Percentiles rank a stretch among this genome's conserved stretches.
Evolutionary conservation across 768 basidiomycete genomes (phyloP).

Genomic region (Collybiopsis confluens): DNA sequence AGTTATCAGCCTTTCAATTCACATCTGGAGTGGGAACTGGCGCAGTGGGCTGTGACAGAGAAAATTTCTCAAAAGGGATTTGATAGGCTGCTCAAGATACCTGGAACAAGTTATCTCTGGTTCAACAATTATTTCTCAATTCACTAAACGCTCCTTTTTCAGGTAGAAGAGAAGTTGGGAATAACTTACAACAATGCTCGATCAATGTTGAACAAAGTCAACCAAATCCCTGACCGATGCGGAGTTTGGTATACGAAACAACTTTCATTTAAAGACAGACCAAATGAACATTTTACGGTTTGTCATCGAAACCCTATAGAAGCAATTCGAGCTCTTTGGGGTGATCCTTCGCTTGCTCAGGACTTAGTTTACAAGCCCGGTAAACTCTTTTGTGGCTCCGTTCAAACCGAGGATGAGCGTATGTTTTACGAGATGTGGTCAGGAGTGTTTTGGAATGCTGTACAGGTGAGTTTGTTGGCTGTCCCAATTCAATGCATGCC

Average conservation of each 20-base stretch:
- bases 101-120: background rate
- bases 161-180: background rate
- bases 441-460: background rate
- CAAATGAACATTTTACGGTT: slow-evolving; percentile 1
- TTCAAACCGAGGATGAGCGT: background rate
- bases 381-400: slow-evolving; percentile 7
- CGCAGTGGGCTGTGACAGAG: background rate
- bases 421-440: background rate
- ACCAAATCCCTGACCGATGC: slow-evolving; percentile 6
- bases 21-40: background rate
- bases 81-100: background rate
- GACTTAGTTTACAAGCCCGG: slow-evolving; percentile 19
- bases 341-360: background rate
- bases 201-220: slow-evolving; percentile 6
- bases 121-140: too few species aligned
- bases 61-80: background rate
- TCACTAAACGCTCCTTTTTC: background rate
- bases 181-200: too few species aligned
- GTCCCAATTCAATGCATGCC: background rate
- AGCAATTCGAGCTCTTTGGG: slow-evolving; percentile 9
- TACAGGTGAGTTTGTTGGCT: background rate
- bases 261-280: slow-evolving; percentile 1
- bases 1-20: background rate
- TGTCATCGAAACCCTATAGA: slow-evolving; percentile 10
- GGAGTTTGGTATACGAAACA: background rate